Evolutionary conservation across 345 rosid genomes (phyloP), one percentile per base, ranked within the genome.

Genomic region (Stellera chamaejasme): DNA sequence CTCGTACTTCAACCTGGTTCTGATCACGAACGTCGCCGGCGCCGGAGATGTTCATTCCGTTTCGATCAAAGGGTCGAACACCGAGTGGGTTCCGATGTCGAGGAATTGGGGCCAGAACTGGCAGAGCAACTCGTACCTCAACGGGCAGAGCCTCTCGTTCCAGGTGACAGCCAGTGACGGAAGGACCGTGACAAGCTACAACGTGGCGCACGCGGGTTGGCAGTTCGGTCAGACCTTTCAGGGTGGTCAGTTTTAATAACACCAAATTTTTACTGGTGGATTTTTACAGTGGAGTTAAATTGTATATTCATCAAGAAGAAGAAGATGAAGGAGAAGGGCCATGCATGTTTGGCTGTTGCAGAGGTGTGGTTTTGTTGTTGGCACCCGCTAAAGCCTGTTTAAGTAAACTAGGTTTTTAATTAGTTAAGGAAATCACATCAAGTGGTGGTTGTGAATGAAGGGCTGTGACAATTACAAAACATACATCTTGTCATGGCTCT

Each of bases 81-180:
- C 96, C 5, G 84, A 83, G 48, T 92, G 98, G 98, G 96, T 88
- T 66, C 13, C 88, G 6, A 77, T 92, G 98, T 92, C 98, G 10
- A 77, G 98, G 56, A 92, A 92, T 45, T 92, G 98, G 98, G 98
- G 98, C 11, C 98, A 92, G 66, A 92, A 92, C 69, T 92, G 98
- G 98, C 98, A 92, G 63, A 92, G 98, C 79, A 92, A 92, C 49
- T 74, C 87, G 12, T 77, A 79, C 67, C 70, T 92, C 39, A 82
- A 92, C 43, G 97, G 83, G 43, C 98, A 88, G 59, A 72, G 81
- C 58, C 81, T 92, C 44, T 92, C 98, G 0, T 86, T 92, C 51
- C 97, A 92, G 36, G 94, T 92, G 45, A 92, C 94, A 27, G 75
- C 98, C 4, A 88, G 98, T 43, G 96, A 92, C 51, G 96, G 98